phyloP scores from a whole-genome alignment of 2,329 filamentous ascomycete genomes.

The Microcera coccophila region DNA sequence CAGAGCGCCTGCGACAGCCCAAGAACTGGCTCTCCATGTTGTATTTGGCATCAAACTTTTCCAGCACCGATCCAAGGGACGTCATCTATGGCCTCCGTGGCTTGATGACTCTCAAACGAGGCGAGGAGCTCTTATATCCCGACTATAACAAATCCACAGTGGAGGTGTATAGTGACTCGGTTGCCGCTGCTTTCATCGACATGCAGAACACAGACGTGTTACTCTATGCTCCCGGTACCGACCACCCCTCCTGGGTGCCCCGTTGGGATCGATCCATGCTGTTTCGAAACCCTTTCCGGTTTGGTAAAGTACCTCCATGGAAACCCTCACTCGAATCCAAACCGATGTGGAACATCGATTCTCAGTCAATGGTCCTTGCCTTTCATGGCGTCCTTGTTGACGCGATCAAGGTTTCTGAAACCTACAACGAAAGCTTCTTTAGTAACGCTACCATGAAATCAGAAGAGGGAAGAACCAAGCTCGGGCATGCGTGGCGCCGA shows the following conservation, averaged over 20 bases:
- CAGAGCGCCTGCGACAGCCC: constrained; percentile 18
- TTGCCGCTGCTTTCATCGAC: constrained; percentile 25
- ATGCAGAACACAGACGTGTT: constrained; percentile 23
- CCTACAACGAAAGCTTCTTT: constrained; percentile 5
- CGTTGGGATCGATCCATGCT: constrained; percentile 26
- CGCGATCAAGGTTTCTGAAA: neutral
- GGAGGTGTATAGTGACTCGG: constrained; percentile 22
- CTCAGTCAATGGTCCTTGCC: constrained; percentile 3
- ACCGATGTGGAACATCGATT: constrained; percentile 22
- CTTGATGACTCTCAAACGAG: constrained; percentile 16
- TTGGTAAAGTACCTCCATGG: constrained; percentile 19
- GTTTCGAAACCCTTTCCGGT: constrained; percentile 28
- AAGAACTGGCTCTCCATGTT: constrained; percentile 26
- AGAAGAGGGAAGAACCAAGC: neutral
- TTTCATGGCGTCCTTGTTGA: constrained; percentile 4
- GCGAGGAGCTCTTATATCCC: constrained; percentile 10
- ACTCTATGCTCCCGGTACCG: constrained; percentile 18
- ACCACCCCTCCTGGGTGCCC: constrained; percentile 16
- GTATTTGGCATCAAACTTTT: constrained; percentile 20
- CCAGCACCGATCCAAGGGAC: constrained; percentile 14
- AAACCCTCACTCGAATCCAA: constrained; percentile 16
- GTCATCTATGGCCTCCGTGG: constrained; percentile 21
- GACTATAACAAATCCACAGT: constrained; percentile 19
- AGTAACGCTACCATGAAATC: neutral
- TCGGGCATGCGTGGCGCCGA: neutral